These are phyloP conservation scores for Aspergillus sp. DNA, from an alignment of 2,329 filamentous ascomycete genomes.

Conservation along the genomic window DNA sequence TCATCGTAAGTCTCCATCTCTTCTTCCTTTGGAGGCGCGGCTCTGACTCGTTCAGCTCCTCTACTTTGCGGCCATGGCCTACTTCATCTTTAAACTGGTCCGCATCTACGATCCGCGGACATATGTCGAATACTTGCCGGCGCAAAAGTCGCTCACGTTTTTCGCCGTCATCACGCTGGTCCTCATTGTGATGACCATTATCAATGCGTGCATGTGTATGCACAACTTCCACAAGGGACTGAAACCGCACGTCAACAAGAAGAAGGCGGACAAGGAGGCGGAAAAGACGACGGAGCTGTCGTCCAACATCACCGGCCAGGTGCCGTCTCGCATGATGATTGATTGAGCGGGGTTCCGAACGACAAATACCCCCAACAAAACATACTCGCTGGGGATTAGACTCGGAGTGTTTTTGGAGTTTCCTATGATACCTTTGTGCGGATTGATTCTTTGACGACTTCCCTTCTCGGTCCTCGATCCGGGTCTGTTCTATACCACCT, in stretches of 20 bases:
- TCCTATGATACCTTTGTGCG: conserved; percentile 30
- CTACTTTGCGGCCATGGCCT: conserved; percentile 84
- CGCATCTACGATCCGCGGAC: conserved; percentile 79
- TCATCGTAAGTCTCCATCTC: conserved; percentile 58
- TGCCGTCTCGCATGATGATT: conserved; percentile 46
- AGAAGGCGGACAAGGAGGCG: conserved; percentile 52
- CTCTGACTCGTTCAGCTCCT: conserved; percentile 51
- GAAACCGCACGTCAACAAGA: conserved; percentile 75
- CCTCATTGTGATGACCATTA: conserved; percentile 82
- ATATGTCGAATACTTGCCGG: conserved; percentile 66
- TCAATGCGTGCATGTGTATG: conserved; percentile 82
- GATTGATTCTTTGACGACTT: conserved; percentile 19
- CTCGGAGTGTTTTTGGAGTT: conserved; percentile 21
- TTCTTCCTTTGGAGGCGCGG: neutral
- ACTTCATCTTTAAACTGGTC: conserved; percentile 97
- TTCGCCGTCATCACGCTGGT: conserved; percentile 93
- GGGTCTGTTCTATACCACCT: neutral
- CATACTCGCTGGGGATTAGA: conserved; percentile 11
- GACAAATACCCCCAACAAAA: conserved; percentile 2
- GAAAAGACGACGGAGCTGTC: conserved; percentile 42
- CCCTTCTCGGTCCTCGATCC: conserved; percentile 12
- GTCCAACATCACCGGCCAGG: conserved; percentile 32
- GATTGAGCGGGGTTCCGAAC: conserved; percentile 28
- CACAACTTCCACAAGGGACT: conserved; percentile 86
- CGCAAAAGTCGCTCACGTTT: conserved; percentile 80